Conservation (phyloP, 805 yeast species). For the Pichia nanzhaoensis region DNA sequence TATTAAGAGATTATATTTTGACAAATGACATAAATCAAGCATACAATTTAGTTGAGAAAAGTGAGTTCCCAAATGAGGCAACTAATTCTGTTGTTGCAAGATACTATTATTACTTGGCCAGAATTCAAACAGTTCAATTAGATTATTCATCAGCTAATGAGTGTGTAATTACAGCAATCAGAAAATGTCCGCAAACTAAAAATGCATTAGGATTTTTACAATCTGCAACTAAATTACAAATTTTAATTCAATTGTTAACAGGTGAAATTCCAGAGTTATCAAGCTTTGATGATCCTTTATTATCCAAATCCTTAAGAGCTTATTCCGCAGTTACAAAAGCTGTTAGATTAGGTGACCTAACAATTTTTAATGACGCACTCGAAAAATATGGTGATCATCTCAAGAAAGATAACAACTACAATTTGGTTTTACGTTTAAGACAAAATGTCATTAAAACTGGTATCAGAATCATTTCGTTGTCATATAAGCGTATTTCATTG, state of each 20-base stretch:
- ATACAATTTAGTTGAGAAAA: slow-evolving; percentile 79
- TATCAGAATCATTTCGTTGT: slow-evolving; percentile 82
- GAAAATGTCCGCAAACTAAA: slow-evolving; percentile 91
- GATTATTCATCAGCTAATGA: slow-evolving; percentile 89
- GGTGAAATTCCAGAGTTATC: slow-evolving; percentile 94
- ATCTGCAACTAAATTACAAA: slow-evolving; percentile 80
- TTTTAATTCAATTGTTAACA: slow-evolving; percentile 84
- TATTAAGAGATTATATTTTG: slow-evolving; percentile 72
- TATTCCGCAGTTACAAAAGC: slow-evolving; percentile 86
- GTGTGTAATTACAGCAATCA: slow-evolving; percentile 85
- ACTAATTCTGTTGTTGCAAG: slow-evolving; percentile 81
- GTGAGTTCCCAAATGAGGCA: slow-evolving; percentile 80
- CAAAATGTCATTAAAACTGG: slow-evolving; percentile 98
- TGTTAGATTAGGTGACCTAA: slow-evolving; percentile 86
- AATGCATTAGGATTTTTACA: slow-evolving; percentile 84
- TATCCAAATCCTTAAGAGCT: slow-evolving; percentile 62
- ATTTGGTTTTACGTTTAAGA: slow-evolving; percentile 80
- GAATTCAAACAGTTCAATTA: slow-evolving; percentile 83
- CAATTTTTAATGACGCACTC: slow-evolving; percentile 67
- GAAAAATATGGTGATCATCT: slow-evolving; percentile 54
- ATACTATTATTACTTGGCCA: slow-evolving; percentile 86
- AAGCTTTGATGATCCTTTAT: slow-evolving; percentile 58
- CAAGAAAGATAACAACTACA: slow-evolving; percentile 72
- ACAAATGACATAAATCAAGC: slow-evolving; percentile 84
- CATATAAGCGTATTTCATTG: slow-evolving; percentile 85